A percentile compares a stretch with the other conserved stretches of the same genome.
Conservation (phyloP, 352 stramenopile genomes). For the Globisporangium emineosum region DNA sequence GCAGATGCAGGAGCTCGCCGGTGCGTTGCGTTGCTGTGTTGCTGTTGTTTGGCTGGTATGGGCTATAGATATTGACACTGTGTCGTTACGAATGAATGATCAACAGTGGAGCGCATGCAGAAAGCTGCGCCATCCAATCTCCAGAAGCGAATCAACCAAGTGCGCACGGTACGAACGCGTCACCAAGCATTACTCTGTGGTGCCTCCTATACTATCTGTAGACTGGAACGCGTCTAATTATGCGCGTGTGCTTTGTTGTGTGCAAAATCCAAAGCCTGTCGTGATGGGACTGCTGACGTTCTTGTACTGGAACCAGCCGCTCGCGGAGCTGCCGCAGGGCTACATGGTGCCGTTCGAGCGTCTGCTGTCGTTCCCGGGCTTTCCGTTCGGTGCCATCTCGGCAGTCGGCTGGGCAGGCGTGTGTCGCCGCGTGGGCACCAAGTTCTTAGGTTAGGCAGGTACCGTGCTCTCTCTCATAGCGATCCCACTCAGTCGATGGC, state of each 20-base stretch:
- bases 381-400: conserved; percentile 70
- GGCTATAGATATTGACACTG: no score
- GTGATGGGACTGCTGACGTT: conserved; percentile 49
- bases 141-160: conserved; percentile 71
- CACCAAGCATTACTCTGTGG: not conserved
- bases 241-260: not conserved
- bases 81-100: not conserved
- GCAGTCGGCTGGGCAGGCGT: conserved; percentile 73
- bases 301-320: conserved; percentile 78
- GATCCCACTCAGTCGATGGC: not conserved
- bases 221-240: conserved; percentile 4
- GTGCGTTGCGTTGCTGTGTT: conserved; percentile 24
- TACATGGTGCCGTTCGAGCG: conserved; percentile 79
- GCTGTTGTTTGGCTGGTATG: no score
- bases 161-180: conserved; percentile 52
- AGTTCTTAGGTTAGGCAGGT: conserved; percentile 48
- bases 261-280: conserved; percentile 35
- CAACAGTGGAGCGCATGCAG: conserved; percentile 62
- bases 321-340: conserved; percentile 67
- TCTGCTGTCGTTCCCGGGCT: conserved; percentile 71
- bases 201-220: not conserved
- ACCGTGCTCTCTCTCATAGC: not conserved
- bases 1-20: conserved; percentile 75
- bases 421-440: conserved; percentile 69
- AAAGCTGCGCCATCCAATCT: conserved; percentile 59